A percentile compares a stretch with the other conserved stretches of the same genome.
phyloP scores from a whole-genome alignment of 257 asterid species.

The Sherardia arvensis region DNA sequence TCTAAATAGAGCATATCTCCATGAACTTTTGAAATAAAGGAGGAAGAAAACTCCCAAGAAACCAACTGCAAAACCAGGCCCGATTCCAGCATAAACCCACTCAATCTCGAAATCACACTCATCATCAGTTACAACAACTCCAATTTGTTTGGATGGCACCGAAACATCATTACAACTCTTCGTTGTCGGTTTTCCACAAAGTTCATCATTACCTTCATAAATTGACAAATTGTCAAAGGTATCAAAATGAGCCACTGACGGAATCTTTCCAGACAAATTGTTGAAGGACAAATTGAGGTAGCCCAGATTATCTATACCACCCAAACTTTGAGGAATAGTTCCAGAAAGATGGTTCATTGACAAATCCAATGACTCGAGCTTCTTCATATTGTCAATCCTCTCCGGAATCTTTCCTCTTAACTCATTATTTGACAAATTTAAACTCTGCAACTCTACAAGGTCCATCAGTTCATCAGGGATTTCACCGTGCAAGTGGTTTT shows the following conservation, averaged over 20 bases:
- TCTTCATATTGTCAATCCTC: too few relatives aligned
- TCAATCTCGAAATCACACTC: neutral
- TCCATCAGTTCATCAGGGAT: conserved; percentile 1
- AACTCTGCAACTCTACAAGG: too few relatives aligned
- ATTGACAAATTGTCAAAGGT: conserved; percentile 18
- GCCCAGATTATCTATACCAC: too few relatives aligned
- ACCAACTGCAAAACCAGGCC: conserved; percentile 22
- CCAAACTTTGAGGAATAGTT: too few relatives aligned
- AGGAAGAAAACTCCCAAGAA: conserved; percentile 12
- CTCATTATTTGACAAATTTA: too few relatives aligned
- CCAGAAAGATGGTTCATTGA: too few relatives aligned
- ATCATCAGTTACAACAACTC: neutral
- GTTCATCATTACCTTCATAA: neutral
- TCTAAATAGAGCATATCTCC: neutral
- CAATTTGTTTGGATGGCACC: neutral
- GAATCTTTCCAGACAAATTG: too few relatives aligned
- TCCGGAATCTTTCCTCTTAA: too few relatives aligned
- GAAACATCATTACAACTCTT: neutral
- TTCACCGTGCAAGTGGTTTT: neutral
- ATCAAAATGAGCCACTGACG: too few relatives aligned
- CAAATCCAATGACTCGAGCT: too few relatives aligned
- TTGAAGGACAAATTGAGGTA: too few relatives aligned
- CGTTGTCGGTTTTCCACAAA: neutral
- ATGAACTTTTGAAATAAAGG: neutral
- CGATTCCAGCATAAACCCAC: conserved; percentile 6